A percentile compares a stretch with the other conserved stretches of the same genome.
phyloP scores from a whole-genome alignment of 1,284 basidiomycete species.

The Ganoderma lucidum region DNA sequence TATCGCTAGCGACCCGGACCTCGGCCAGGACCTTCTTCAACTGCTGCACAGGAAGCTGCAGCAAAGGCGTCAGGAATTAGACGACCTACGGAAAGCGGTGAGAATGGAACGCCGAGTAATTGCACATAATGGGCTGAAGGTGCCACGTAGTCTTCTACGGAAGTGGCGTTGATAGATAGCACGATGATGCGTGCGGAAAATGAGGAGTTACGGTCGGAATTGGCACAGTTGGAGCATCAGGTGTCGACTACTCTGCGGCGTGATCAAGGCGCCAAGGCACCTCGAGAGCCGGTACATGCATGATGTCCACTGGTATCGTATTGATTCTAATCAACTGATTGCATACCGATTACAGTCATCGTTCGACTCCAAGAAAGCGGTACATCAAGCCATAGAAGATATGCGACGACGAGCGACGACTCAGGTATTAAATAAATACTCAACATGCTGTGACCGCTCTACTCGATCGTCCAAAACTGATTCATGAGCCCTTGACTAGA shows the following conservation, averaged over 20 bases:
- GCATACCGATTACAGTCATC: not conserved
- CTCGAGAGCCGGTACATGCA: not conserved
- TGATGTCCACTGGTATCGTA: not conserved
- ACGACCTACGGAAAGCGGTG: slow-evolving; percentile 18
- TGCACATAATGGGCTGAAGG: not conserved
- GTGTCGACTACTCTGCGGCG: slow-evolving; percentile 1
- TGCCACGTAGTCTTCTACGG: not conserved
- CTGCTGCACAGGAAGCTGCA: slow-evolving; percentile 27
- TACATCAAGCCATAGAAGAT: not conserved
- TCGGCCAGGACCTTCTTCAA: slow-evolving; percentile 22
- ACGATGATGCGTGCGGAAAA: slow-evolving; percentile 16
- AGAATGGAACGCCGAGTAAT: not conserved
- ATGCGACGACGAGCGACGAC: not conserved
- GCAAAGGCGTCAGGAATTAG: slow-evolving; percentile 19
- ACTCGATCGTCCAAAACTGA: not conserved
- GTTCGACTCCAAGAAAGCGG: not conserved
- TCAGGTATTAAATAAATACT: not conserved
- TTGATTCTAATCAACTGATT: not conserved
- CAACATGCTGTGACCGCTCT: not conserved
- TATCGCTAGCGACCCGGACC: slow-evolving; percentile 16
- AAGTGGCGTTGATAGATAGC: slow-evolving; percentile 19
- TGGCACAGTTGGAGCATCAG: slow-evolving; percentile 7
- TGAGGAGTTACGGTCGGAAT: slow-evolving; percentile 15
- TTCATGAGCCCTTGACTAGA: not conserved
- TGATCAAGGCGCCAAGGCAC: slow-evolving; percentile 3